phyloP scores from a whole-genome alignment of 176 grass and related monocot genomes.

The Saccharum spontaneum region DNA sequence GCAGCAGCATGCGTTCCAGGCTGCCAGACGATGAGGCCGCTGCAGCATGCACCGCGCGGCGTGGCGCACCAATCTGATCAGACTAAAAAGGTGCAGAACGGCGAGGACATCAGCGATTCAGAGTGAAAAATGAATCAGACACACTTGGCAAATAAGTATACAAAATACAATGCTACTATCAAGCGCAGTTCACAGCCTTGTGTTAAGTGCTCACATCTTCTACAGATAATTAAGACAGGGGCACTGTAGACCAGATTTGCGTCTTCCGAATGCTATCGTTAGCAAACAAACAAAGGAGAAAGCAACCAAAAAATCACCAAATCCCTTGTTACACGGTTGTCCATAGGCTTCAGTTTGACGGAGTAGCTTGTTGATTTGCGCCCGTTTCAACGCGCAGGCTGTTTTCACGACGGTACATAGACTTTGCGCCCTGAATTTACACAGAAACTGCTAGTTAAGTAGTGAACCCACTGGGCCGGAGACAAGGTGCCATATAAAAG shows the following conservation, averaged over 20 bases:
- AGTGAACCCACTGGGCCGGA: not conserved
- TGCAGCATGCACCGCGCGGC: too few relatives aligned
- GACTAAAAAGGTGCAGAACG: too few relatives aligned
- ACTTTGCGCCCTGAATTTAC: conserved; percentile 69
- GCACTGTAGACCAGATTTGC: not conserved
- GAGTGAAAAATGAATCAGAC: too few relatives aligned
- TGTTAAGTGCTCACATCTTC: not conserved
- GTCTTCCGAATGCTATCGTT: not conserved
- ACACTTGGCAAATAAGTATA: too few relatives aligned
- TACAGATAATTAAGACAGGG: conserved; percentile 1
- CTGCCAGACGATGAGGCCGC: too few relatives aligned
- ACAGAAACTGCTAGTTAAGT: not conserved
- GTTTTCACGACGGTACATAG: conserved; percentile 72
- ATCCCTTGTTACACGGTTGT: not conserved
- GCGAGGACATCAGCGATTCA: too few relatives aligned
- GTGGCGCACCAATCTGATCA: too few relatives aligned
- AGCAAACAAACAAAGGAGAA: not conserved
- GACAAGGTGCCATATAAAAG: not conserved
- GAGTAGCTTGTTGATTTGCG: conserved; percentile 12
- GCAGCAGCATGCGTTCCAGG: too few relatives aligned
- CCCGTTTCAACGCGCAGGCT: conserved; percentile 72
- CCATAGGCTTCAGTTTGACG: conserved; percentile 20
- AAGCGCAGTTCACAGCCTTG: not conserved
- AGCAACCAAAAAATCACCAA: not conserved
- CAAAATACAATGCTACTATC: not conserved